Evolutionary conservation across 345 rosid species (phyloP), one percentile per base, ranked within the genome.

Genomic region (Ceriops zippeliana): DNA sequence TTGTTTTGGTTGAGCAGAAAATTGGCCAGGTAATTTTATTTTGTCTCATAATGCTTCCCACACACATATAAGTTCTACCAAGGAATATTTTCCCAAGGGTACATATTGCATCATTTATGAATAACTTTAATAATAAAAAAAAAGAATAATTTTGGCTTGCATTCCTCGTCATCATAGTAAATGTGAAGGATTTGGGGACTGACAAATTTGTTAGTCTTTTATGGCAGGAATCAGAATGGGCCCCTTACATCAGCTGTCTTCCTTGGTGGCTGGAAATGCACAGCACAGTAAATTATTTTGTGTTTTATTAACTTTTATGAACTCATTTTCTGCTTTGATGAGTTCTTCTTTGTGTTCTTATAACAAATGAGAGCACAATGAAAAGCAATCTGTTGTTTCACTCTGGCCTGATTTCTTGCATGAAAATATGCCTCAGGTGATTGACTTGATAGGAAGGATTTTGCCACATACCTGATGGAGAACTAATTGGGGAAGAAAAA

Each of bases 161-260:
- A 61, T 46, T n/a, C 10, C 11, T 11, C 52, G 19, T 47, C 13
- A 2, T 34, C 20, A 15, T 19, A 7, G 11, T 30, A 64, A 30
- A 58, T 51, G 62, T 7, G 7, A 70, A 51, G 61, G 58, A 52
- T 66, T 49, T 53, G 52, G 17, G 31, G 68, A 24, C 15, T 24
- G 19, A 67, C 63, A 46, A 27, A 65, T 53, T 42, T 35, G 22
- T 9, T 69, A 58, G 21, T 65, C 59, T 63, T 60, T 34, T 67
- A 61, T 58, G 24, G 75, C 82, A 87, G 96, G 82, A 81, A 66
- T 90, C 91, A 24, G 84, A 80, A 57, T 90, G 96, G 98, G 75
- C 78, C 56, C 92, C 89, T 70, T 93, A 89, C 68, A 79, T 89
- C 22, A 76, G 83, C 66, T 73, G 89, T 61, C 93, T 91, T 82